Base-by-base conservation (phyloP, 2,329 filamentous ascomycete species). In the Ambrosiella xylebori region DNA sequence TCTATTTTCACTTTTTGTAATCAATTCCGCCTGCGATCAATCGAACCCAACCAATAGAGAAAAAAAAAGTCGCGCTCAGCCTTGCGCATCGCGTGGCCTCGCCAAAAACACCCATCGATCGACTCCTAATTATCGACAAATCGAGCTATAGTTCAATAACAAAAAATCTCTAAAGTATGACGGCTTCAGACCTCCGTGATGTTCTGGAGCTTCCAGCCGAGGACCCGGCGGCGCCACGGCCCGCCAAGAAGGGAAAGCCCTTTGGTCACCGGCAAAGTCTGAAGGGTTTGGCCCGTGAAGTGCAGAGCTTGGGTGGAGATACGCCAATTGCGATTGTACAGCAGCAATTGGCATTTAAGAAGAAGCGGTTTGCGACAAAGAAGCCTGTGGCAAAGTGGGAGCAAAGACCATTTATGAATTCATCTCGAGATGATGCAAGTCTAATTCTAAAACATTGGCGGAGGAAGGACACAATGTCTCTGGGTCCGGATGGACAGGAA, bases 381-480 rank as follows among this genome's bases (percentile, higher is more conserved):
- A 82, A 80, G 62, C 76, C 78, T 2, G 76, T 77, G 13, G 70
- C 76, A 13, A 73, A 69, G 65, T 89, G 86, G 86, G 81, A 83
- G 65, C 73, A 84, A 66, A 76, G 74, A 12, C 73, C 80, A 1
- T 96, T 96, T 67, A 78, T 71, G 40, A 95, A 95, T 67, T 82
- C 83, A 57, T 89, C 86, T 15, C 82, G 90, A 62, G 68, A 74
- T 44, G 88, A 93, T 65, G 76, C 75, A 7, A 71, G 66, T 13
- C 74, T 96, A 27, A 71, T 86, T 3, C 69, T 96, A 61, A 78
- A 77, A 63, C 90, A 96, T 71, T 96, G 90, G 90, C 80, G 83
- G 66, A 76, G 83, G 68, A 84, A 84, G 41, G 54, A 59, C 9
- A 40, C 54, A 7, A 39, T 59, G 39, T 39, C 54, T 13, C 44